Evolutionary conservation across 805 yeast genomes (phyloP).

Genomic region (Candida mattraensis): DNA sequence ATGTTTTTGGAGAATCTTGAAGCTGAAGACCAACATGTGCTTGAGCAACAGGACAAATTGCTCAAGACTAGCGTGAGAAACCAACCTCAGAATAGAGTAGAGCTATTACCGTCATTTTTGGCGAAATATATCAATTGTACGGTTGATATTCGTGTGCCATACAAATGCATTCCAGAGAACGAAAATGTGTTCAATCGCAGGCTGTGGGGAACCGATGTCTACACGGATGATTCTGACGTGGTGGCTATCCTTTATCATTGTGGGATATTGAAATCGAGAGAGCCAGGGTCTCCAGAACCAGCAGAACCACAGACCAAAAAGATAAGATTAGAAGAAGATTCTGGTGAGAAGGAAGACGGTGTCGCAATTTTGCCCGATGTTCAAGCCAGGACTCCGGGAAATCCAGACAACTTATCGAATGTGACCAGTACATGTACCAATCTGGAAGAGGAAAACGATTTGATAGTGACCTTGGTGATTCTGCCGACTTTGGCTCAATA

Average conservation of each 20-base stretch:
- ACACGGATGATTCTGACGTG: slow-evolving; percentile 91
- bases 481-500: slow-evolving; percentile 71
- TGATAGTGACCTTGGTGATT: slow-evolving; percentile 57
- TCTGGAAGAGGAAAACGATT: slow-evolving; percentile 40
- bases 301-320: slow-evolving; percentile 2
- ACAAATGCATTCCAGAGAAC: slow-evolving; percentile 38
- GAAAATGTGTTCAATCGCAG: slow-evolving; percentile 49
- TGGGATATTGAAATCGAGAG: slow-evolving; percentile 54
- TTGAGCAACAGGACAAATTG: slow-evolving; percentile 15
- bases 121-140: slow-evolving; percentile 44
- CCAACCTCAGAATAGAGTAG: slow-evolving; percentile 30
- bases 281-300: slow-evolving; percentile 23
- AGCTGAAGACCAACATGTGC: slow-evolving; percentile 19
- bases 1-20: slow-evolving; percentile 21
- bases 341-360: slow-evolving; percentile 9
- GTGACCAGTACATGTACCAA: slow-evolving; percentile 33
- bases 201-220: slow-evolving; percentile 90
- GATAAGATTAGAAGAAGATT: slow-evolving; percentile 1
- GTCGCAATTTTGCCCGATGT: too few relatives aligned
- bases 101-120: slow-evolving; percentile 31
- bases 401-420: slow-evolving; percentile 32
- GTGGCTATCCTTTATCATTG: slow-evolving; percentile 72
- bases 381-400: slow-evolving; percentile 52
- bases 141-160: slow-evolving; percentile 58
- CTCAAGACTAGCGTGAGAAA: slow-evolving; percentile 1